These are phyloP conservation scores for Striga hermonthica DNA, from an alignment of 305 asterid species.

Conservation along the genomic window DNA sequence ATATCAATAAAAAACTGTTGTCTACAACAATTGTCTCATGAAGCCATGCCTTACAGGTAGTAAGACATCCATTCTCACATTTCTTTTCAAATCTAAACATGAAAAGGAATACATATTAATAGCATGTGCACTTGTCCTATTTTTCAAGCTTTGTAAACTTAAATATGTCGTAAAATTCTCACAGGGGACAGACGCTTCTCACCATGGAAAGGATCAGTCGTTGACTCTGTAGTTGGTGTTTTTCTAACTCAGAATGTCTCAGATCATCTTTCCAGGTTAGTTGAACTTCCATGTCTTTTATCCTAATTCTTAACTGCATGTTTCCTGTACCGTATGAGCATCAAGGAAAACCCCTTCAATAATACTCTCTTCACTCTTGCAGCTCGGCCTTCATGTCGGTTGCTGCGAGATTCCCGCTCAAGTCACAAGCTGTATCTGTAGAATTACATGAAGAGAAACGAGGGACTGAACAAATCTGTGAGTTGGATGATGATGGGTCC, in stretches of 20 bases:
- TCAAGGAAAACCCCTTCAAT: constrained; percentile 6
- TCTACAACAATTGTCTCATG: background rate
- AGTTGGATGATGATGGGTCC: constrained; percentile 43
- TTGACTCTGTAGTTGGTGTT: constrained; percentile 95
- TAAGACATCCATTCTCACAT: background rate
- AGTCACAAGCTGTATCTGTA: constrained; percentile 32
- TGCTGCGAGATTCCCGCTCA: constrained; percentile 69
- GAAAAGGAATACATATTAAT: constrained; percentile 8
- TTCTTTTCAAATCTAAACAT: constrained; percentile 12
- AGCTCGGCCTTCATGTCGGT: constrained; percentile 94
- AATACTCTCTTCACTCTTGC: constrained; percentile 35
- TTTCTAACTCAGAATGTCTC: constrained; percentile 97
- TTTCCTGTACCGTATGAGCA: constrained; percentile 24
- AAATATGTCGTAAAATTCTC: constrained; percentile 29
- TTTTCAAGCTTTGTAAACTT: constrained; percentile 9
- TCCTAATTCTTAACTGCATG: constrained; percentile 17
- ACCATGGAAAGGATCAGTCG: constrained; percentile 97
- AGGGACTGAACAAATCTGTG: constrained; percentile 39
- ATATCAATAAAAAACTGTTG: constrained; percentile 13
- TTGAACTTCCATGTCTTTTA: constrained; percentile 26
- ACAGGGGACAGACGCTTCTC: constrained; percentile 92
- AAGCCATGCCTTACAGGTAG: background rate
- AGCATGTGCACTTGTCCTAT: constrained; percentile 13
- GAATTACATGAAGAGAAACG: constrained; percentile 43
- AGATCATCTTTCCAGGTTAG: constrained; percentile 94